Evolutionary conservation across 805 yeast species (phyloP), one percentile per base, ranked within the genome.

Genomic region (Cyberlindnera suaveolens): DNA sequence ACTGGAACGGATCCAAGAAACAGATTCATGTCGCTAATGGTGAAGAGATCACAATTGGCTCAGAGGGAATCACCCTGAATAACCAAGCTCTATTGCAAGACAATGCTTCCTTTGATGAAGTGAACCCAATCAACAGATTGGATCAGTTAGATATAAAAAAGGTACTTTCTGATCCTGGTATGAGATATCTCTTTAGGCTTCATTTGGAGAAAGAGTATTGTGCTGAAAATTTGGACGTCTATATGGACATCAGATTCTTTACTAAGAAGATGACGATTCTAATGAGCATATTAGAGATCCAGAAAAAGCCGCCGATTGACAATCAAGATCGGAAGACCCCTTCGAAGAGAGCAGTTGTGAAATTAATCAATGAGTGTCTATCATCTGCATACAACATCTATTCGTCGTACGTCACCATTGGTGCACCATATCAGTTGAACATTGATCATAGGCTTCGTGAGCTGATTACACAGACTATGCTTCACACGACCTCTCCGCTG

Each of bases 211-310:
- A 69, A 27, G 83, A 79, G 40, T 70, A 72, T 43, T 87, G 95
- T 56, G 74, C 74, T 3, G 96, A 88, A 56, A 88, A 86, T 53
- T 59, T 85, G n/a, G 81, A 82, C 48, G 87, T 83, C 3, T 85
- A 77, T 57, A 61, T 73, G 41, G 85, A 79, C 45, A 71, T 85
- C 39, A 67, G 67, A 38, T 72, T 72, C 39, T 75, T 81, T 46
- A 67, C 69, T 11, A 73, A 70, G 48, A 73, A 71, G 49, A 63
- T 76, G 62, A 56, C 61, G 1, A 53, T 67, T 1, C 52, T 80
- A 43, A 68, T 68, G 37, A 71, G 68, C 27, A 49, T 78, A 27
- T 47, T 62, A 52, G 59, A 65, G 43, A 51, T 51, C 47, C 53
- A 39, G 53, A 56, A 42, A 29, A 49, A 49, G 30, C 30, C 38